A percentile compares a stretch with the other conserved stretches of the same genome.
These are phyloP conservation scores for Angophora floribunda DNA, from an alignment of 345 rosid genomes.

Conservation along the genomic window DNA sequence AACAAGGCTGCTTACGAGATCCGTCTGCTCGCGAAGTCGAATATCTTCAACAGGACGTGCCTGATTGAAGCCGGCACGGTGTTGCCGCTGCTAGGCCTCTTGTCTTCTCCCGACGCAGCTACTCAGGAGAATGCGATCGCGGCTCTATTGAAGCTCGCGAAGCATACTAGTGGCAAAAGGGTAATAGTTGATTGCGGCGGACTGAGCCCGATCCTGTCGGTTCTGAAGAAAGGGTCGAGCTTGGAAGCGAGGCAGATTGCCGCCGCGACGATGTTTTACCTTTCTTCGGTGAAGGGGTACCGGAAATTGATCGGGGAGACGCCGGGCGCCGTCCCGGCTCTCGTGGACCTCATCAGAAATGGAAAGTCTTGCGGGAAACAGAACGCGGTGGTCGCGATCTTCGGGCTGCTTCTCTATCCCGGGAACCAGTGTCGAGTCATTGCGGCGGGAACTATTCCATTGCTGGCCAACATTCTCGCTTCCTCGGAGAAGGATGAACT, in stretches of 20 bases:
- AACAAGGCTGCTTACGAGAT: slow-evolving; percentile 58
- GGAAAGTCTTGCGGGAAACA: slow-evolving; percentile 54
- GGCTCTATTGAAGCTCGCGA: slow-evolving; percentile 64
- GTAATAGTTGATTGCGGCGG: slow-evolving; percentile 51
- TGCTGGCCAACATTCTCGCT: slow-evolving; percentile 24
- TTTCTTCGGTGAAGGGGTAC: slow-evolving; percentile 51
- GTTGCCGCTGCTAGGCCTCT: slow-evolving; percentile 38
- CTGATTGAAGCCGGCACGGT: slow-evolving; percentile 53
- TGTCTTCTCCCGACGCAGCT: slow-evolving; percentile 11
- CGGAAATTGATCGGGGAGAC: slow-evolving; percentile 51
- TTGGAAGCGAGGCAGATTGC: slow-evolving; percentile 55
- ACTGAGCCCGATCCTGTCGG: slow-evolving; percentile 27
- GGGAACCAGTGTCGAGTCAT: slow-evolving; percentile 46
- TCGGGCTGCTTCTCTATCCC: slow-evolving; percentile 35
- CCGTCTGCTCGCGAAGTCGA: slow-evolving; percentile 52
- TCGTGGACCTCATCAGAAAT: slow-evolving; percentile 37
- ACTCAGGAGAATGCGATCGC: slow-evolving; percentile 53
- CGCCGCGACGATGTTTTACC: slow-evolving; percentile 63
- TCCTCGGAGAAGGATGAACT: slow-evolving; percentile 41
- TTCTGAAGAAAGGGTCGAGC: slow-evolving; percentile 41
- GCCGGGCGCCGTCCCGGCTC: slow-evolving; percentile 40
- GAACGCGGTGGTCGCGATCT: slow-evolving; percentile 52
- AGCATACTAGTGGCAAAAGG: slow-evolving; percentile 44
- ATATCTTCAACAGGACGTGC: slow-evolving; percentile 50
- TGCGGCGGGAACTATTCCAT: slow-evolving; percentile 39